Base-by-base conservation (phyloP, 306 rosid genomes). In the Vigna angularis region DNA sequence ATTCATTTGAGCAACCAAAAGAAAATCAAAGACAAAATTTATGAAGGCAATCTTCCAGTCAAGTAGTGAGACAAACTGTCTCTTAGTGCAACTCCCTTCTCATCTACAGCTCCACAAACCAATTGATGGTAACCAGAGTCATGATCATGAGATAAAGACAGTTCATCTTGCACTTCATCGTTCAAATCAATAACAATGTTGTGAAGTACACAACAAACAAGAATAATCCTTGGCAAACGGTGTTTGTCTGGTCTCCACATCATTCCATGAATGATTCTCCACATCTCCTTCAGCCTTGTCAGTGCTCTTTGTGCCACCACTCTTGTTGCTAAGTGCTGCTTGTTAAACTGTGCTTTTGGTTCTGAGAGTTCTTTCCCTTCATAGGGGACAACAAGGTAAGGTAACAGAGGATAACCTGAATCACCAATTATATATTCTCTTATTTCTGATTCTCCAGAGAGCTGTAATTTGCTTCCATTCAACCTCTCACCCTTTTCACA, bases 221-320 rank as follows among this genome's bases (percentile, higher is more conserved):
- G 91, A 73, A 94, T 92, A 49, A 94, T 92, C 85, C 97, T 88
- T 0, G 98, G 98, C 76, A 94, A 55, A 42, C 92, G 85, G 68
- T 94, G 97, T 70, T 89, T 92, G 86, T 94, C 98, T 0, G 97
- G 98, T 57, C 98, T 84, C 98, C 98, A 92, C 97, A 94, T 94
- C 17, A 83, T 85, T 77, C 98, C 98, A 12, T 84, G 90, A 77
- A 94, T 94, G 87, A 92, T 90, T 87, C 88, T 88, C 98, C 98
- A 94, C 80, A 74, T 88, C 26, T 89, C 94, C 86, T 94, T 94
- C 73, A 94, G 82, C 86, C 93, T 89, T 34, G 87, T 69, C 65
- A 92, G 72, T 51, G 97, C 97, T 75, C 86, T 85, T 66, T 89
- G 91, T 13, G 91, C 97, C 56, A 94, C 92, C 86, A 84, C 66